phyloP scores from a whole-genome alignment of 192 early-diverging fungal species.

The Coemansia sp. region DNA sequence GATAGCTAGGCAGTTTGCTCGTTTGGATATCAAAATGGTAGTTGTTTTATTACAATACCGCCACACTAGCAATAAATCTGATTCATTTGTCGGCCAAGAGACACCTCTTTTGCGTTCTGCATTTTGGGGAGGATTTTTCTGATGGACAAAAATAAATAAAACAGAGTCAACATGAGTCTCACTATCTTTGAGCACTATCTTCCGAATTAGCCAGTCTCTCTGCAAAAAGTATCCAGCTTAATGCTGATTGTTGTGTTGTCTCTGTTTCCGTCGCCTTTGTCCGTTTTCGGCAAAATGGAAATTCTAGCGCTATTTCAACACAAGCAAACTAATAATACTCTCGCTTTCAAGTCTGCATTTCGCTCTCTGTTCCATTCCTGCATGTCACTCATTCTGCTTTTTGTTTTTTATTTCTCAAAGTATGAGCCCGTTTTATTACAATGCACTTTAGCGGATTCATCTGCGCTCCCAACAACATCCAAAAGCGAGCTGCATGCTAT shows the following conservation, averaged over 20 bases:
- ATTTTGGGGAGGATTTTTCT: not conserved
- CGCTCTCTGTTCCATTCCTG: not conserved
- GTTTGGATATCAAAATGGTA: not conserved
- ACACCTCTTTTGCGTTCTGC: not conserved
- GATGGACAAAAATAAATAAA: not conserved
- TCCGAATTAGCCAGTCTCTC: not conserved
- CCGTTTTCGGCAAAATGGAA: not conserved
- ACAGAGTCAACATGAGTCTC: not conserved
- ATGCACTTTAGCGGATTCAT: not conserved
- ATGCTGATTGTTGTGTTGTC: not conserved
- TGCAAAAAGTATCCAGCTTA: not conserved
- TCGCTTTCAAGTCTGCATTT: not conserved
- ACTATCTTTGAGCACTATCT: not conserved
- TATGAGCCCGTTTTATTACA: not conserved
- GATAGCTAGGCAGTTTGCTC: too few species aligned
- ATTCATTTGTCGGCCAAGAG: not conserved
- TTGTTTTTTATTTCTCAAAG: not conserved
- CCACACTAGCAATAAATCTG: not conserved
- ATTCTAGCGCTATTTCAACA: not conserved
- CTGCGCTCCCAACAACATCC: not conserved
- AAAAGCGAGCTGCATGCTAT: not conserved
- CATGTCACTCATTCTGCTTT: not conserved
- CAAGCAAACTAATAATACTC: not conserved
- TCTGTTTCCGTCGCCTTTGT: not conserved
- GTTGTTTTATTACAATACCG: not conserved